Conservation (phyloP, 352 stramenopile genomes). For the Elongisporangium senticosum region DNA sequence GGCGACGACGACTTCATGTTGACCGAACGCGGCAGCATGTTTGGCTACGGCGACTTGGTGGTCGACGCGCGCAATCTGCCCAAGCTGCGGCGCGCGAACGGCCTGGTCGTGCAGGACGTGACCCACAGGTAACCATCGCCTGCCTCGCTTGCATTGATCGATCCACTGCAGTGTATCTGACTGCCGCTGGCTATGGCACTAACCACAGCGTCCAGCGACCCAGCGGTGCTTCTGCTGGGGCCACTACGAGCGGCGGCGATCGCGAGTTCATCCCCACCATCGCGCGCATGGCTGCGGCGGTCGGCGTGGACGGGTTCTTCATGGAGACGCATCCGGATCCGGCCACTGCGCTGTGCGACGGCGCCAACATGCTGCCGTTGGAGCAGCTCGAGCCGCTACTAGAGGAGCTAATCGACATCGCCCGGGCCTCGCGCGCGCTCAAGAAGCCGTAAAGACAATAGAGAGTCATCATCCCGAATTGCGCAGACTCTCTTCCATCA, state of each 20-base stretch:
- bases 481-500: slow-evolving; percentile 74
- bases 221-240: slow-evolving; percentile 28
- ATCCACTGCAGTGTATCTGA: not conserved
- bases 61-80: slow-evolving; percentile 80
- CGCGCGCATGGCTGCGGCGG: slow-evolving; percentile 72
- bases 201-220: slow-evolving; percentile 57
- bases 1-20: slow-evolving; percentile 70
- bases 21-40: slow-evolving; percentile 85
- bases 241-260: slow-evolving; percentile 57
- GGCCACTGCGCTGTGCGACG: slow-evolving; percentile 53
- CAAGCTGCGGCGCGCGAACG: slow-evolving; percentile 51
- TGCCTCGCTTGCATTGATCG: not conserved
- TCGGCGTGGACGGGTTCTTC: slow-evolving; percentile 87
- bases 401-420: slow-evolving; percentile 71
- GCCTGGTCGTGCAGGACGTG: slow-evolving; percentile 81
- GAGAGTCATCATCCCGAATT: slow-evolving; percentile 34
- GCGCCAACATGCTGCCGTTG: slow-evolving; percentile 69
- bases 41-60: slow-evolving; percentile 85
- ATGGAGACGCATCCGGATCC: slow-evolving; percentile 85
- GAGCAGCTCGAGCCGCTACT: slow-evolving; percentile 59
- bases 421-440: slow-evolving; percentile 40
- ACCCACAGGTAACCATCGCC: slow-evolving; percentile 50
- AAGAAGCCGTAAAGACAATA: slow-evolving; percentile 1
- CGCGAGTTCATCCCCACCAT: slow-evolving; percentile 85
- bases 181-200: not conserved